phyloP scores from a whole-genome alignment of 1,284 basidiomycete species.

The Leccinum proximum region DNA sequence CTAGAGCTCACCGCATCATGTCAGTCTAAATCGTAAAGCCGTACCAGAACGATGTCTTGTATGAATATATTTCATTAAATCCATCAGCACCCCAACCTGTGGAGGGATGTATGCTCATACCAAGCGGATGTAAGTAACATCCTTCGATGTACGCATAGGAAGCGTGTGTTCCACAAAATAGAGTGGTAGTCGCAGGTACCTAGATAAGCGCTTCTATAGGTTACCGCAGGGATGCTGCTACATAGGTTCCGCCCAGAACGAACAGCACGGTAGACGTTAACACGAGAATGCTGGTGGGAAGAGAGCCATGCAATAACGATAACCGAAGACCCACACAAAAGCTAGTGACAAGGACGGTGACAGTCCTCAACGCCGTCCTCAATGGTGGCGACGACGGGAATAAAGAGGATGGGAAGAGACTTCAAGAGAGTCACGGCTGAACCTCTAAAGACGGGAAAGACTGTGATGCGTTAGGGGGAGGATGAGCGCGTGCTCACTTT shows the following conservation, averaged over 20 bases:
- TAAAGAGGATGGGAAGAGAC: too few relatives aligned
- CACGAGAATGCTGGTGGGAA: slow-evolving; percentile 11
- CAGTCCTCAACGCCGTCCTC: too few relatives aligned
- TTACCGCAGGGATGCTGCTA: slow-evolving; percentile 15
- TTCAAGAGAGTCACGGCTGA: too few relatives aligned
- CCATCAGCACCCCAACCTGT: background rate
- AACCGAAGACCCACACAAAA: too few relatives aligned
- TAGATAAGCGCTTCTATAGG: slow-evolving; percentile 18
- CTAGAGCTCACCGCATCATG: slow-evolving; percentile 10
- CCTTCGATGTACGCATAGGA: slow-evolving; percentile 15
- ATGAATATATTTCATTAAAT: slow-evolving; percentile 9
- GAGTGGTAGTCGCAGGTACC: slow-evolving; percentile 12
- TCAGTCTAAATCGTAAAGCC: background rate
- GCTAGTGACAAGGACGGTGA: too few relatives aligned
- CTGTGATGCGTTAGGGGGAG: too few relatives aligned
- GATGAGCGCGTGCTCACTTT: too few relatives aligned
- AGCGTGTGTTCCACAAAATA: slow-evolving; percentile 13
- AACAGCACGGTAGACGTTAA: slow-evolving; percentile 18
- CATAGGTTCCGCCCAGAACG: slow-evolving; percentile 8
- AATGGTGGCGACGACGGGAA: too few relatives aligned
- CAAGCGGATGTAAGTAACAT: slow-evolving; percentile 15
- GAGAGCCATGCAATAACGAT: background rate
- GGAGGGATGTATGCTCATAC: background rate
- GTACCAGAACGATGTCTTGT: slow-evolving; percentile 16
- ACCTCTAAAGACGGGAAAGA: too few relatives aligned